Conservation (phyloP, 2,329 filamentous ascomycete species). For the Teratosphaeriaceae sp. region DNA sequence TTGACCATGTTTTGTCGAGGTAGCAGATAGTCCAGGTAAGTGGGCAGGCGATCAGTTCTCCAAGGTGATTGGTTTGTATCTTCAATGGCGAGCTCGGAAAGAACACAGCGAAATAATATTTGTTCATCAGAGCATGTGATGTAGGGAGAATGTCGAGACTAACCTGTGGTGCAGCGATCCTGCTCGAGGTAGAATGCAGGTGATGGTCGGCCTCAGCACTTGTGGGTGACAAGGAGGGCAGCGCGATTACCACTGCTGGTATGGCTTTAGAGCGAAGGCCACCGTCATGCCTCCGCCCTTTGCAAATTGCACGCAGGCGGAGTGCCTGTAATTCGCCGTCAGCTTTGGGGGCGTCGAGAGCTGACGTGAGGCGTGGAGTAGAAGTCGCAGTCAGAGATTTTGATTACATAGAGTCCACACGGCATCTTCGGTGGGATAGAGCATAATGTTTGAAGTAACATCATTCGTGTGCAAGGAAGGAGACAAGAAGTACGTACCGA, state of each 20-base stretch:
- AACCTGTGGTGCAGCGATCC: too few species aligned
- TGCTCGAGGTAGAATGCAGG: background rate
- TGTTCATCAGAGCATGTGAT: slow-evolving; percentile 50
- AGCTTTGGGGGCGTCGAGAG: background rate
- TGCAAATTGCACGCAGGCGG: too few species aligned
- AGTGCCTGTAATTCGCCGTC: background rate
- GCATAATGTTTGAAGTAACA: background rate
- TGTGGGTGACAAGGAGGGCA: background rate
- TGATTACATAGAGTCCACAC: slow-evolving; percentile 10
- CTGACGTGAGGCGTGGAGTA: background rate
- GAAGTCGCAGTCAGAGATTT: slow-evolving; percentile 11
- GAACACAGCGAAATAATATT: slow-evolving; percentile 57
- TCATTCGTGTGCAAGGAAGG: background rate
- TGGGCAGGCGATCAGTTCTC: slow-evolving; percentile 50
- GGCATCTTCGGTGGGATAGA: slow-evolving; percentile 9
- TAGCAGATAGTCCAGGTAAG: too few species aligned
- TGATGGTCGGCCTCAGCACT: too few species aligned
- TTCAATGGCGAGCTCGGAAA: slow-evolving; percentile 54
- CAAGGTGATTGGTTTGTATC: slow-evolving; percentile 57
- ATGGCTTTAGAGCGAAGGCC: too few species aligned
- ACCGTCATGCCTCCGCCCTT: too few species aligned
- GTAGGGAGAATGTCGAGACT: background rate
- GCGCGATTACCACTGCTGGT: background rate
- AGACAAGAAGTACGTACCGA: background rate
- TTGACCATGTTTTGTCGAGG: too few species aligned